Conservation (phyloP, 345 rosid genomes). For the Aurinia saxatilis region DNA sequence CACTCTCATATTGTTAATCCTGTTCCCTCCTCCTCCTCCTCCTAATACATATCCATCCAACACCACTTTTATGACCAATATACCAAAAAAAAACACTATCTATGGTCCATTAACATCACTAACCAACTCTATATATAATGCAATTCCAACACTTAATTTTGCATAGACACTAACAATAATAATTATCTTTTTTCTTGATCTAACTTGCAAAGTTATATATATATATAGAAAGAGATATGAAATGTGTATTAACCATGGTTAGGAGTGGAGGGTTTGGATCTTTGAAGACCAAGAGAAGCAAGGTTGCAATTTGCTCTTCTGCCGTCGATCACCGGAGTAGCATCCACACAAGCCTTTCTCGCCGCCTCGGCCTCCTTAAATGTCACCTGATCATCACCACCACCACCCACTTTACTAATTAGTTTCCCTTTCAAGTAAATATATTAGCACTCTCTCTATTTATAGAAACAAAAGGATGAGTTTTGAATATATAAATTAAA, state of each 20-base stretch:
- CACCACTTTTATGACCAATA: background rate
- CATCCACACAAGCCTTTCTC: slow-evolving; percentile 85
- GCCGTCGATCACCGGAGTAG: slow-evolving; percentile 94
- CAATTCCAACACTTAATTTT: background rate
- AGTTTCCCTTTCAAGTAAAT: background rate
- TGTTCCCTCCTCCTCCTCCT: too few species aligned
- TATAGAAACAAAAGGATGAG: background rate
- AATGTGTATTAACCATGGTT: slow-evolving; percentile 47
- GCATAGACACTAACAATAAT: background rate
- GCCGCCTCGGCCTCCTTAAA: slow-evolving; percentile 88
- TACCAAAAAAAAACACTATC: background rate
- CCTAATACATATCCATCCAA: slow-evolving; percentile 27
- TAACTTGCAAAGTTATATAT: background rate
- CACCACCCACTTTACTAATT: slow-evolving; percentile 6
- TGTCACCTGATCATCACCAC: slow-evolving; percentile 54
- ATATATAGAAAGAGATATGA: background rate
- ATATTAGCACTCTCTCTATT: background rate
- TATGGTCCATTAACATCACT: background rate
- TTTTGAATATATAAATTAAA: background rate
- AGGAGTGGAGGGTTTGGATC: slow-evolving; percentile 97
- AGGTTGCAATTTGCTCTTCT: slow-evolving; percentile 97
- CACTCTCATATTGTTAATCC: slow-evolving; percentile 54
- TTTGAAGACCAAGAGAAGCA: slow-evolving; percentile 87
- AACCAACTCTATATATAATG: slow-evolving; percentile 13
- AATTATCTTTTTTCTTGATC: background rate